A percentile compares a stretch with the other conserved stretches of the same genome.
These are phyloP conservation scores for Aspergillus sclerotialis DNA, from an alignment of 2,329 filamentous ascomycete species.

Conservation along the genomic window DNA sequence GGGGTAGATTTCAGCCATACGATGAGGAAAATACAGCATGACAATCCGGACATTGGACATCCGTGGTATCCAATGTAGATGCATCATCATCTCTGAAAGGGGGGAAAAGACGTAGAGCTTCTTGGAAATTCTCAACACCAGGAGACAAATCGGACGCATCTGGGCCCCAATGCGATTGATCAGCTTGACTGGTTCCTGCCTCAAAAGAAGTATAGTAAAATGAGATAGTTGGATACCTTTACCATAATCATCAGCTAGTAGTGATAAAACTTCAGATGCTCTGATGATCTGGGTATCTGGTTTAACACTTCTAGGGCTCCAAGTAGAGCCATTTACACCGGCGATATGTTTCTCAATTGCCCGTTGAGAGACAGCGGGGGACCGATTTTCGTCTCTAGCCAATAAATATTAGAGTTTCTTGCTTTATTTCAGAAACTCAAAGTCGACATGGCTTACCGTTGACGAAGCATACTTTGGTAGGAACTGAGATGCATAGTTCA, in stretches of 20 bases:
- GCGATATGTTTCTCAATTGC: conserved; percentile 14
- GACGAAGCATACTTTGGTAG: conserved; percentile 4
- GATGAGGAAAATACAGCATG: conserved; percentile 23
- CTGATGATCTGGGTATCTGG: conserved; percentile 13
- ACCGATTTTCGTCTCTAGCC: conserved; percentile 6
- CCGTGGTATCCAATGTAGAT: conserved; percentile 10
- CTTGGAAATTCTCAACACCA: conserved; percentile 18
- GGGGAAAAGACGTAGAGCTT: conserved; percentile 20
- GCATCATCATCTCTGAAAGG: conserved; percentile 20
- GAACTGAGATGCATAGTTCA: conserved; percentile 7
- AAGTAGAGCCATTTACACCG: conserved; percentile 7
- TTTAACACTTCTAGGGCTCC: conserved; percentile 9
- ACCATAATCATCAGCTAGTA: no score
- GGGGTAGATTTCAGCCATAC: conserved; percentile 9
- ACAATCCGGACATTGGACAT: conserved; percentile 21
- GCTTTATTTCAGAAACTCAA: background rate
- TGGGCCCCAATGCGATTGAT: no score
- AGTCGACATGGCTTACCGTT: conserved; percentile 5
- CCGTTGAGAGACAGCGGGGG: conserved; percentile 6
- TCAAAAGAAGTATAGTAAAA: no score
- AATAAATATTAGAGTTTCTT: conserved; percentile 1
- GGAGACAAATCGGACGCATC: conserved; percentile 7
- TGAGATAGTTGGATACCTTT: no score
- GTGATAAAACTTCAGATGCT: conserved; percentile 16
- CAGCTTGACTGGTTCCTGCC: no score